Percentiles rank a stretch among this genome's conserved stretches.
Evolutionary conservation across 805 yeast species (phyloP).

Genomic region (Schizosaccharomyces japonicus): DNA sequence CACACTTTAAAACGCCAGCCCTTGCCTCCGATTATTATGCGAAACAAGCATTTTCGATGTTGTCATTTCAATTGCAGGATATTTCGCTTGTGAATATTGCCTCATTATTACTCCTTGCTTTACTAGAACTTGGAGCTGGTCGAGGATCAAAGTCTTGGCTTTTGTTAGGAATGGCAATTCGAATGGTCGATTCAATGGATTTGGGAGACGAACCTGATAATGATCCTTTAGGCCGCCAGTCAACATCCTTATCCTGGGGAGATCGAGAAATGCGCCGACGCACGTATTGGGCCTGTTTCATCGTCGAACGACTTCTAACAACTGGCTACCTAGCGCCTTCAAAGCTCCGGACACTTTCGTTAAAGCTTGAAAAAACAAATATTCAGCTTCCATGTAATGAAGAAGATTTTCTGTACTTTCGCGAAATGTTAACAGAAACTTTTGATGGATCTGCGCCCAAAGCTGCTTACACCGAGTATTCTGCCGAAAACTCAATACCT

Average conservation of each 20-base stretch:
- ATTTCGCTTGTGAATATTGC: neutral
- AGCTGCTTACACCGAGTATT: neutral
- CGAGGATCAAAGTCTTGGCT: neutral
- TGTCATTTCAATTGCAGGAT: neutral
- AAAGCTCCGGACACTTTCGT: neutral
- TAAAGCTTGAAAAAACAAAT: neutral
- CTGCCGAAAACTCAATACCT: neutral
- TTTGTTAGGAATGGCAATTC: neutral
- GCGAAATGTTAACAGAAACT: neutral
- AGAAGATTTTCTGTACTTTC: neutral
- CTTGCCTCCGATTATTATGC: neutral
- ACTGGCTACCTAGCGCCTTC: neutral
- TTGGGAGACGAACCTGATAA: neutral
- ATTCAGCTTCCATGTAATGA: neutral
- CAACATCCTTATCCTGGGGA: neutral
- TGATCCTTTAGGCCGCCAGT: neutral
- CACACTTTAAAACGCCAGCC: neutral
- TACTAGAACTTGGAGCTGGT: neutral
- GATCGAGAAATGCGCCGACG: neutral
- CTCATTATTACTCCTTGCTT: neutral
- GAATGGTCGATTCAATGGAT: conserved; percentile 1
- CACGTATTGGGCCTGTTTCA: neutral
- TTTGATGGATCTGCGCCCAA: neutral
- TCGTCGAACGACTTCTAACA: neutral
- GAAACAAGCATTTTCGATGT: neutral